phyloP scores from a whole-genome alignment of 306 rosid species.

The Quercus aquifolioides region DNA sequence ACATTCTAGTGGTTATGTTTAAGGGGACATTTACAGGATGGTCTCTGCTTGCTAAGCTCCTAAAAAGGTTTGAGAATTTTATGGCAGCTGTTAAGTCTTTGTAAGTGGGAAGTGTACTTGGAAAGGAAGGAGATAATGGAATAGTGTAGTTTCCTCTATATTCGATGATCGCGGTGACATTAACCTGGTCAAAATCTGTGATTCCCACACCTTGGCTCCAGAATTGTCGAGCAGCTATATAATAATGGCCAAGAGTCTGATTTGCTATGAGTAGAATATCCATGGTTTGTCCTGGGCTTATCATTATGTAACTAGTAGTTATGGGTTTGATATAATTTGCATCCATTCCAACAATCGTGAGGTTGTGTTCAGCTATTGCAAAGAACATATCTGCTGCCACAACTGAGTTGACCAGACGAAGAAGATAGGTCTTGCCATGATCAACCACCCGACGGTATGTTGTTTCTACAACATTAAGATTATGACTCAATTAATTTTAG shows the following conservation, averaged over 20 bases:
- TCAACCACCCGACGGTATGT: conserved; percentile 29
- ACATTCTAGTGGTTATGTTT: conserved; percentile 25
- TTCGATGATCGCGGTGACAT: conserved; percentile 38
- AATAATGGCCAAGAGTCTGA: conserved; percentile 36
- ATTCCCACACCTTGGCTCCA: not conserved
- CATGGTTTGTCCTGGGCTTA: no score
- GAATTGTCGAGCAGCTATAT: conserved; percentile 40
- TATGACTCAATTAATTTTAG: not conserved
- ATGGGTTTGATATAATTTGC: no score
- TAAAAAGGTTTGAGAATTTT: conserved; percentile 19
- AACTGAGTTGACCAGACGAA: conserved; percentile 39
- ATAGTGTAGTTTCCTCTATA: conserved; percentile 24
- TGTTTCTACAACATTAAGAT: conserved; percentile 5
- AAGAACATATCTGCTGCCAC: conserved; percentile 4
- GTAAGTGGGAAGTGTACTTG: conserved; percentile 17
- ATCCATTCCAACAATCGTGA: no score
- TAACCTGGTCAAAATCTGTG: conserved; percentile 22
- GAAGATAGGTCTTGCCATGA: conserved; percentile 36
- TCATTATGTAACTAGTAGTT: no score
- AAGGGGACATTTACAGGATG: conserved; percentile 33
- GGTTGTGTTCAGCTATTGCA: no score
- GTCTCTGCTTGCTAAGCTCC: conserved; percentile 26
- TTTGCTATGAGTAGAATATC: not conserved
- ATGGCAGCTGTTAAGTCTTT: conserved; percentile 25
- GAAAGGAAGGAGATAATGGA: conserved; percentile 11